These are phyloP conservation scores for Pleoardoris graminearum DNA, from an alignment of 2,329 filamentous ascomycete species.

Conservation along the genomic window DNA sequence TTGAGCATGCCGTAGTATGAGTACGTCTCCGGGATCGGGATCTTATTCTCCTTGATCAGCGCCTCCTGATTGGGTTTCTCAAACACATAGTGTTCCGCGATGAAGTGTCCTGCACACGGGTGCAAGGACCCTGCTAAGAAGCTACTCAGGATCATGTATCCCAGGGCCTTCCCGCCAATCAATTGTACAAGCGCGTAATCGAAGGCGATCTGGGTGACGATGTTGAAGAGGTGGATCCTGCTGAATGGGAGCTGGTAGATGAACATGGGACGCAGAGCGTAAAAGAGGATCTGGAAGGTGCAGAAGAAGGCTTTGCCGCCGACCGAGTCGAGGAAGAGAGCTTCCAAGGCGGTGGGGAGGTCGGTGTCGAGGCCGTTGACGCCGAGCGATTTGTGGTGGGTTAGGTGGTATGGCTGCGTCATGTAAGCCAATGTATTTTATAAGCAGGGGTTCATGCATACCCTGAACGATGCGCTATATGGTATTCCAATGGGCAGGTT, in stretches of 20 bases:
- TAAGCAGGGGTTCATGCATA: constrained; percentile 47
- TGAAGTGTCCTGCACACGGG: constrained; percentile 95
- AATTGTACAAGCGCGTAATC: constrained; percentile 69
- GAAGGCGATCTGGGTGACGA: constrained; percentile 75
- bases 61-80: constrained; percentile 56
- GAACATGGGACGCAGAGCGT: constrained; percentile 93
- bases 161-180: constrained; percentile 66
- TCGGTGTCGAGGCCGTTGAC: constrained; percentile 96
- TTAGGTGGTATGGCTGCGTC: constrained; percentile 85
- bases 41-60: constrained; percentile 55
- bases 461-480: constrained; percentile 93
- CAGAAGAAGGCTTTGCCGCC: constrained; percentile 98
- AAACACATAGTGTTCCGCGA: constrained; percentile 80
- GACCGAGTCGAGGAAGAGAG: constrained; percentile 89
- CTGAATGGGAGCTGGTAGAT: constrained; percentile 90
- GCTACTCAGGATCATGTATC: constrained; percentile 84
- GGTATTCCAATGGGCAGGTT: constrained; percentile 95
- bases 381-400: constrained; percentile 97
- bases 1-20: constrained; percentile 96
- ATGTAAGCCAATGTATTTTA: constrained; percentile 20
- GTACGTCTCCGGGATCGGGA: constrained; percentile 83
- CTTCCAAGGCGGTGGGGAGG: constrained; percentile 88
- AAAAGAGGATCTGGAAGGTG: constrained; percentile 99
- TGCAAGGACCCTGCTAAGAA: constrained; percentile 94
- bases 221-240: constrained; percentile 79